phyloP scores from a whole-genome alignment of 139 green algal species.

The Nannochloris sp. region DNA sequence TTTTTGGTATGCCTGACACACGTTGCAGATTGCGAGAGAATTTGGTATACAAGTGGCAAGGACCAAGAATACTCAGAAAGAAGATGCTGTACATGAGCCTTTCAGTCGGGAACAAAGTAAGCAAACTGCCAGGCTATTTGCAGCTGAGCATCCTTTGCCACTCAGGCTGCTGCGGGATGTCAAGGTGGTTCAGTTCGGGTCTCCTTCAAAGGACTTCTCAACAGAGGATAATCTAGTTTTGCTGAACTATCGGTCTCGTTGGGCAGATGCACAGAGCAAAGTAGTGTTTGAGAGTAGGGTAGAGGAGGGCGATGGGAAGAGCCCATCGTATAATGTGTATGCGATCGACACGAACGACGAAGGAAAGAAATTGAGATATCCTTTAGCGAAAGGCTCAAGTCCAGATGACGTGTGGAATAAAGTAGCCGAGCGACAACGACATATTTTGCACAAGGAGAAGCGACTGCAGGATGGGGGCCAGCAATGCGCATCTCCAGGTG shows the following conservation, averaged over 20 bases:
- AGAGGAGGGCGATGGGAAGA: not conserved
- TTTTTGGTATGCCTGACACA: not conserved
- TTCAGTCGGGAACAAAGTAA: constrained; percentile 1
- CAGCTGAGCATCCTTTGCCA: not conserved
- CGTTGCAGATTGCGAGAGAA: constrained; percentile 16
- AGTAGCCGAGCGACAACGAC: not conserved
- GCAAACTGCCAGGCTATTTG: not conserved
- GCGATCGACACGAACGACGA: not conserved
- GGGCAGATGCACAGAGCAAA: constrained; percentile 14
- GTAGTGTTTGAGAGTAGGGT: constrained; percentile 1
- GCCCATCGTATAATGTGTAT: not conserved
- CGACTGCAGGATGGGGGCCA: not conserved
- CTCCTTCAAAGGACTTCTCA: not conserved
- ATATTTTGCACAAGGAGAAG: not conserved
- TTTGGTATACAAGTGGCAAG: constrained; percentile 8
- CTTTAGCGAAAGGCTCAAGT: not conserved
- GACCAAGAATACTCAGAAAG: constrained; percentile 3
- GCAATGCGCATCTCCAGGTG: not conserved
- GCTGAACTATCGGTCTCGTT: constrained; percentile 7
- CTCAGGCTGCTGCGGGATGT: constrained; percentile 8
- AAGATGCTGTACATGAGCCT: constrained; percentile 1
- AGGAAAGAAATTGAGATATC: not conserved
- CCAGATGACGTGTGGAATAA: not conserved
- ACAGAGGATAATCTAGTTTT: not conserved
- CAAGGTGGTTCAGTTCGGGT: constrained; percentile 9